Evolutionary conservation across 805 yeast genomes (phyloP), one percentile per base, ranked within the genome.

Genomic region (Candida glaebosa): DNA sequence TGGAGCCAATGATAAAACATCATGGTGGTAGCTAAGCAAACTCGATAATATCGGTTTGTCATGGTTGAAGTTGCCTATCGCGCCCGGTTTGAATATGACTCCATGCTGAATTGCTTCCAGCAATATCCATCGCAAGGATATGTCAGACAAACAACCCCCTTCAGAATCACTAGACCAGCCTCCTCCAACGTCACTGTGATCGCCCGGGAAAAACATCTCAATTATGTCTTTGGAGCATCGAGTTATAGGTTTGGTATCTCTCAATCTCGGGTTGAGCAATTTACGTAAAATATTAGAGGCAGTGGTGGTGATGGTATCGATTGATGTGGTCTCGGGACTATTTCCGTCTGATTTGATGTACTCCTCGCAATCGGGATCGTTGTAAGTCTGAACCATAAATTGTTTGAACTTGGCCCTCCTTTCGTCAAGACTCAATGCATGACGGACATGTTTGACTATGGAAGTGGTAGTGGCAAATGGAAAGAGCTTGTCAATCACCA

Each of bases 121-220:
- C 9, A 82, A 43, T 56, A 82, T 76, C 87, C 87, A 82, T 45
- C 82, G 65, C 18, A 82, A 59, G 0, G 87, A 63, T 12, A 79
- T 46, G 47, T 78, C 72, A 0, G 84, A 68, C 12, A 77, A 44
- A 1, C 77, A 26, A n/a, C 38, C 43, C 9, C 42, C 77, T 37
- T 64, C 53, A 0, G 43, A 25, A 53, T 76, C 81, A 3, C 65
- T 57, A 1, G 65, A 56, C 82, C 84, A 81, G 0, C 84, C 84
- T 2, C 87, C 87, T 2, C 88, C 88, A 50, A 78, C 61, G 57
- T 82, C 87, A 7, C 82, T 68, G 57, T 82, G 88, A 52, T 78
- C 78, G 2, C 87, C 89, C 1, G 84, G 77, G 50, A 82, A 82
- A 82, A 83, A 82, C 32, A 76, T 52, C 50, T 82, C 87, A 12